Conservation (phyloP, 768 basidiomycete species). For the Phylloporus rhodoxanthus region DNA sequence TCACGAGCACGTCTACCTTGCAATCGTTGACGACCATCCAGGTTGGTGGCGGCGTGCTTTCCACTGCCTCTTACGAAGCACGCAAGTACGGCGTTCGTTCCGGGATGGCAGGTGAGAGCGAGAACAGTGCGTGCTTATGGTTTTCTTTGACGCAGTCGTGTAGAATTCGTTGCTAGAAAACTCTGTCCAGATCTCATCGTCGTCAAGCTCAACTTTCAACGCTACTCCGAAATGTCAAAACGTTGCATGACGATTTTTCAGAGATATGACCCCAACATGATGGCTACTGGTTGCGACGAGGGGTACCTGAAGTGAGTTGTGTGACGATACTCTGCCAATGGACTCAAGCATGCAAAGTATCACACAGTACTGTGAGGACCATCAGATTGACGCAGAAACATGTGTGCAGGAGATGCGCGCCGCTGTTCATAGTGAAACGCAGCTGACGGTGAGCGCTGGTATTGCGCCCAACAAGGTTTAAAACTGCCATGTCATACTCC, state of each 20-base stretch:
- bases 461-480: conserved; percentile 91
- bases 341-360: conserved; percentile 46
- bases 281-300: conserved; percentile 78
- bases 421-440: conserved; percentile 69
- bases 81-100: conserved; percentile 87
- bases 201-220: conserved; percentile 49
- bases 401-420: conserved; percentile 77
- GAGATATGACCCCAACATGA: conserved; percentile 74
- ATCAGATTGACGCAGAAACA: conserved; percentile 57
- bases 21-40: conserved; percentile 17
- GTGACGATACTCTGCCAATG: neutral
- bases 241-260: conserved; percentile 64
- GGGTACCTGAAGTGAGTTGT: conserved; percentile 78
- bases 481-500: conserved; percentile 15
- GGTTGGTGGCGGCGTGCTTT: conserved; percentile 81
- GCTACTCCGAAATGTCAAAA: conserved; percentile 65
- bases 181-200: conserved; percentile 86
- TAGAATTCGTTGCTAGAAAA: conserved; percentile 89
- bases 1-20: neutral
- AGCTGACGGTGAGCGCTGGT: conserved; percentile 88
- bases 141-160: neutral
- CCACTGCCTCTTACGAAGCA: conserved; percentile 90
- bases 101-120: conserved; percentile 84
- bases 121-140: neutral
- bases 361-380: conserved; percentile 72